These are phyloP conservation scores for Suillus subalutaceus DNA, from an alignment of 768 basidiomycete species.

Conservation along the genomic window DNA sequence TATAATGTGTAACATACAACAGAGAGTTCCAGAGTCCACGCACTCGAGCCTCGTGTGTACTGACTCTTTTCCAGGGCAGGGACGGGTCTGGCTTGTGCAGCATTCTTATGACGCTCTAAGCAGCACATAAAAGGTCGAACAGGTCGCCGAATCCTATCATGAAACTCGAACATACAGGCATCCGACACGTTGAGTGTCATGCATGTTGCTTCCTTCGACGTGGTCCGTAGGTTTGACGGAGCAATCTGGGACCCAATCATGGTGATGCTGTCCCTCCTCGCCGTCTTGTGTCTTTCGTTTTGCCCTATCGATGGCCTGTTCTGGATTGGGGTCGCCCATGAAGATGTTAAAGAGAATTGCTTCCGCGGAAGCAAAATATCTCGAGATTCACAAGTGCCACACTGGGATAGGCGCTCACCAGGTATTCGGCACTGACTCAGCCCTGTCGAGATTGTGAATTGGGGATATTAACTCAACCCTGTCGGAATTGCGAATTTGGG, in stretches of 20 bases:
- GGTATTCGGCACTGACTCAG: constrained; percentile 3
- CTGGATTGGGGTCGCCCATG: background rate
- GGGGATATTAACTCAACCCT: constrained; percentile 11
- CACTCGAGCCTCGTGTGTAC: background rate
- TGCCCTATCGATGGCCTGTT: background rate
- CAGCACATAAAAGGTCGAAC: background rate
- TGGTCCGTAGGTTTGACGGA: background rate
- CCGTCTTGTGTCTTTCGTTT: background rate
- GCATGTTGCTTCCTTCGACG: background rate
- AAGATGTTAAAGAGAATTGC: background rate
- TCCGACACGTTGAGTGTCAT: background rate
- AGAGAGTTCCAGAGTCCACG: background rate
- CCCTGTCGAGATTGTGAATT: constrained; percentile 9
- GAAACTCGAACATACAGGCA: background rate
- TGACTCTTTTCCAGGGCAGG: background rate
- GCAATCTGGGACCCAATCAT: constrained; percentile 20
- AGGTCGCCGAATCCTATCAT: background rate
- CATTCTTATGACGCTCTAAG: background rate
- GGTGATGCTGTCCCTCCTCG: constrained; percentile 5
- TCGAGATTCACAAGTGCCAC: background rate
- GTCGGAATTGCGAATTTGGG: constrained; percentile 12
- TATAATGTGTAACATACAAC: background rate
- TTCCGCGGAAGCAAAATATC: constrained; percentile 10
- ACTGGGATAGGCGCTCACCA: constrained; percentile 8
- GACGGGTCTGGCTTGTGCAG: background rate